A percentile compares a stretch with the other conserved stretches of the same genome.
These are phyloP conservation scores for Epichloe gansuensis DNA, from an alignment of 2,329 filamentous ascomycete species.

Conservation along the genomic window DNA sequence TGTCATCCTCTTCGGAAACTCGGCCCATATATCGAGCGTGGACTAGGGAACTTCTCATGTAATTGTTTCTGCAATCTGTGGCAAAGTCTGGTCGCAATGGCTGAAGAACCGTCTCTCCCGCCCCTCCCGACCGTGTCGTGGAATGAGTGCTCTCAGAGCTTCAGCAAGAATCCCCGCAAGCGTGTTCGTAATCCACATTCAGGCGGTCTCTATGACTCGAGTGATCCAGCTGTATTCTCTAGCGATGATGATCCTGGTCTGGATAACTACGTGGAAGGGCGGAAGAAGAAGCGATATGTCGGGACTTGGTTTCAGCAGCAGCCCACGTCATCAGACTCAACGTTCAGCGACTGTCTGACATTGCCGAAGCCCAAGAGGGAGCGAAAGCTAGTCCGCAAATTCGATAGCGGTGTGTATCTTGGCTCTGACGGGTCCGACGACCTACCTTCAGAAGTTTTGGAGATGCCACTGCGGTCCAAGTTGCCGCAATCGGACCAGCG, in stretches of 20 bases:
- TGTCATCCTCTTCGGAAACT: neutral
- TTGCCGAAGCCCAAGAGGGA: constrained; percentile 26
- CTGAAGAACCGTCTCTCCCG: constrained; percentile 30
- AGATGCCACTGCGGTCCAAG: constrained; percentile 20
- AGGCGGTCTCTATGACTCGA: constrained; percentile 40
- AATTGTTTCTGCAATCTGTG: no score
- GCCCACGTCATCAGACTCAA: constrained; percentile 36
- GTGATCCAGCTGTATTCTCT: constrained; percentile 59
- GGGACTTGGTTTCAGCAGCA: constrained; percentile 57
- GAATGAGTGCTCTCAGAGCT: constrained; percentile 25
- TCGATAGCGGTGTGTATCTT: constrained; percentile 59
- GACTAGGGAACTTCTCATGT: neutral
- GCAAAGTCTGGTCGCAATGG: constrained; percentile 15
- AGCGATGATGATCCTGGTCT: constrained; percentile 57
- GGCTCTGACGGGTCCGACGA: constrained; percentile 43
- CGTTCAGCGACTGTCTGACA: constrained; percentile 27
- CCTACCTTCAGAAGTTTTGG: constrained; percentile 17
- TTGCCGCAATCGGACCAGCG: constrained; percentile 25
- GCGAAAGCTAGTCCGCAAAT: constrained; percentile 42
- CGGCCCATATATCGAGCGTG: neutral
- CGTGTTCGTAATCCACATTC: constrained; percentile 20
- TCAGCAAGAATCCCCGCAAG: constrained; percentile 27
- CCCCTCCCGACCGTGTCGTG: constrained; percentile 24
- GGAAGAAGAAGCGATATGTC: constrained; percentile 48
- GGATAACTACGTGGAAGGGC: constrained; percentile 48